Percentiles rank a stretch among this genome's conserved stretches.
These are phyloP conservation scores for Penicillium italicum DNA, from an alignment of 2,329 filamentous ascomycete species.

Conservation along the genomic window DNA sequence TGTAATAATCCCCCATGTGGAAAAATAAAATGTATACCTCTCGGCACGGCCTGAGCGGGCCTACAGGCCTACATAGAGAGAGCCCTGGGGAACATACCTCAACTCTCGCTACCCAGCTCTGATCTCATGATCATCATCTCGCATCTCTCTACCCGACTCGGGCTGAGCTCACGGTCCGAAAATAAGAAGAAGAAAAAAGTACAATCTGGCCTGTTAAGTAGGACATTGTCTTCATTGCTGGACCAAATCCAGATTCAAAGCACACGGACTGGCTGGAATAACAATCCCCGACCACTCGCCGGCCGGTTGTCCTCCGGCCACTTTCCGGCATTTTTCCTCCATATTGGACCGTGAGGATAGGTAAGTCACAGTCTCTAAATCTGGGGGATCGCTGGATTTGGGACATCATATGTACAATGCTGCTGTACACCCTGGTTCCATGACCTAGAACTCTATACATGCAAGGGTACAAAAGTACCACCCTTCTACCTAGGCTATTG, in stretches of 20 bases:
- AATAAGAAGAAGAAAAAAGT: neutral
- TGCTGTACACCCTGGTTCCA: neutral
- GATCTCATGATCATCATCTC: slow-evolving; percentile 13
- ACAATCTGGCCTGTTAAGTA: neutral
- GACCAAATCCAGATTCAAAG: slow-evolving; percentile 4
- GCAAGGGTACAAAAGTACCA: neutral
- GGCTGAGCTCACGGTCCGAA: slow-evolving; percentile 2
- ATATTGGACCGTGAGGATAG: neutral
- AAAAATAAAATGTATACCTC: neutral
- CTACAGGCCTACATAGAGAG: neutral
- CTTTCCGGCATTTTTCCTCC: slow-evolving; percentile 3
- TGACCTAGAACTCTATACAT: neutral
- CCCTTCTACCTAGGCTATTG: neutral
- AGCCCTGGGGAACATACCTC: neutral
- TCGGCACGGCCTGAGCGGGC: neutral
- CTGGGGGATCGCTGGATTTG: slow-evolving; percentile 6
- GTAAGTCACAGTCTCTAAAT: neutral
- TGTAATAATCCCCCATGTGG: too few relatives aligned
- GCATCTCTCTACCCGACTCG: slow-evolving; percentile 8
- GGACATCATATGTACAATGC: neutral
- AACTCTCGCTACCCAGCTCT: neutral
- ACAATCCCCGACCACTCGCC: slow-evolving; percentile 4
- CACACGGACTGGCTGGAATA: slow-evolving; percentile 1
- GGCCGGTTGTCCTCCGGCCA: slow-evolving; percentile 9
- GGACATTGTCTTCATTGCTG: slow-evolving; percentile 1